Evolutionary conservation across 257 asterid genomes (phyloP), one percentile per base, ranked within the genome.

Genomic region (Salvia rosmarinus): DNA sequence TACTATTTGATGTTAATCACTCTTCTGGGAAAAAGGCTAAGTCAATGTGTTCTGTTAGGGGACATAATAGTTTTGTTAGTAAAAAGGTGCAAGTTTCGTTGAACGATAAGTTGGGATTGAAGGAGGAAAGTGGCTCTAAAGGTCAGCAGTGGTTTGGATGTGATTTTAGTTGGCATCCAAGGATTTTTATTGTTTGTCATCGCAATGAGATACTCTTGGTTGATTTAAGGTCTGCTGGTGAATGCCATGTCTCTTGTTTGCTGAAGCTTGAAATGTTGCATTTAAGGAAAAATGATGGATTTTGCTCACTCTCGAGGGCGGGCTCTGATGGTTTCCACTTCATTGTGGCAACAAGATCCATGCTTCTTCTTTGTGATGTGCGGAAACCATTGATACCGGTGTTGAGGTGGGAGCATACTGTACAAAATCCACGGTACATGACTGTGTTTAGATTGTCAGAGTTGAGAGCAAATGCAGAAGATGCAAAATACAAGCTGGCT

Each of bases 161-260:
- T 75, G 91, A 87, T 69, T 91, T 91, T 77, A 77, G 95, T 77
- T 89, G 91, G 96, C 92, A 89, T 81, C 90, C 91, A 0, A 83
- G 86, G 77, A 73, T 83, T 63, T 65, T 89, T 67, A 77, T 87
- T 62, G 92, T 84, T 78, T 84, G 87, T 67, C 85, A 86, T 76
- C 35, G 71, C 4, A 67, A 73, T 62, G 85, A 75, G 47, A 72
- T 90, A n/a, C 85, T 86, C 68, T 72, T 90, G 81, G 88, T 93
- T 71, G 96, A 90, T 80, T 74, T 79, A 75, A 84, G 86, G 77
- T 77, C 77, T 62, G 65, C 70, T 16, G 75, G 50, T 55, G 72
- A 56, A 16, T 78, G 77, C 78, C 74, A 63, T 12, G 75, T 87
- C 13, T 42, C 67, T 69, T 82, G 82, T 77, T 80, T 93, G 74